Evolutionary conservation across 208 protist species (phyloP).

Genomic region (Trypanosoma mega): DNA sequence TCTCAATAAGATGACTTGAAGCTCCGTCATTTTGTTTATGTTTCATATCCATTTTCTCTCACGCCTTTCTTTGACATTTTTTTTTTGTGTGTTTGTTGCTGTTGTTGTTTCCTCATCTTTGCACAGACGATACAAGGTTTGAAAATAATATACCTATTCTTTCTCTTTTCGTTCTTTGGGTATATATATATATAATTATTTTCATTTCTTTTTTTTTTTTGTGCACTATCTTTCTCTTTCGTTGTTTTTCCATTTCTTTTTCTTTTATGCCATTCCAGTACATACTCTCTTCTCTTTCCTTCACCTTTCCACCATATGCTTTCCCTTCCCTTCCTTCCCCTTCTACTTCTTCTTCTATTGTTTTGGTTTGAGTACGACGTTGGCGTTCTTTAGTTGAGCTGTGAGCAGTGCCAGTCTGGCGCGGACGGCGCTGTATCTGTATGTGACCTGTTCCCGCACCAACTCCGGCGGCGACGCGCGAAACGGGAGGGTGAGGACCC

Average conservation of each 20-base stretch:
- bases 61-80: no score
- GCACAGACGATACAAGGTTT: slow-evolving; percentile 14
- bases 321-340: not conserved
- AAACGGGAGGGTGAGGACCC: slow-evolving; percentile 90
- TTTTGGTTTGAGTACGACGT: slow-evolving; percentile 41
- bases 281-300: not conserved
- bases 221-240: no score
- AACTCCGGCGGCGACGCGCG: slow-evolving; percentile 80
- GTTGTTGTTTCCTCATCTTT: no score
- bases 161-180: not conserved
- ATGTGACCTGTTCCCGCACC: slow-evolving; percentile 91
- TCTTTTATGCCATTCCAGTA: not conserved
- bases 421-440: slow-evolving; percentile 90
- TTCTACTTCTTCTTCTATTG: slow-evolving; percentile 9
- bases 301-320: not conserved
- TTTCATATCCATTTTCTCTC: not conserved
- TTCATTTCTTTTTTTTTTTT: not conserved
- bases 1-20: no score
- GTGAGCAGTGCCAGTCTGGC: slow-evolving; percentile 87
- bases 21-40: no score
- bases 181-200: slow-evolving; percentile 8
- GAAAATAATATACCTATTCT: slow-evolving; percentile 1
- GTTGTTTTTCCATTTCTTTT: no score
- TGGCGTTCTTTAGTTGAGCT: slow-evolving; percentile 86
- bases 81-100: no score